A percentile compares a stretch with the other conserved stretches of the same genome.
phyloP scores from a whole-genome alignment of 352 stramenopile species.

The Phytopythium delawarense region DNA sequence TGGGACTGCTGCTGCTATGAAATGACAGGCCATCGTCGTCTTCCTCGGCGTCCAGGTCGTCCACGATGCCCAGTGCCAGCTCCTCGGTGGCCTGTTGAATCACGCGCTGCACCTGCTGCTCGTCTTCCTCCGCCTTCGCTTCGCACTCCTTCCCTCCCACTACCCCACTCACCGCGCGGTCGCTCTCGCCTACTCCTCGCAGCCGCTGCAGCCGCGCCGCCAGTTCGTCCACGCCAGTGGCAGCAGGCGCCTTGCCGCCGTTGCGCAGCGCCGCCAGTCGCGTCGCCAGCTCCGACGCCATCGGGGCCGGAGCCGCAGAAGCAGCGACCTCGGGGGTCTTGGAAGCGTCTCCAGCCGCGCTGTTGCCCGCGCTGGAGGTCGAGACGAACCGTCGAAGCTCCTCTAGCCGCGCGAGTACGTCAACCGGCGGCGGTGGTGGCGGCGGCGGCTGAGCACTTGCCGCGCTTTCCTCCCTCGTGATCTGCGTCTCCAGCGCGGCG shows the following conservation, averaged over 20 bases:
- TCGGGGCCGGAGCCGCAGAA: neutral
- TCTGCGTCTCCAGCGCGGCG: conserved; percentile 8
- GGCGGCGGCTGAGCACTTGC: neutral
- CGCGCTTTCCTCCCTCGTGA: neutral
- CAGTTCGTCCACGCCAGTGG: conserved; percentile 24
- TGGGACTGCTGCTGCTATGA: conserved; percentile 8
- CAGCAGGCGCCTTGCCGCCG: conserved; percentile 16
- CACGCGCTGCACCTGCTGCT: conserved; percentile 34
- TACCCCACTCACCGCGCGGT: neutral
- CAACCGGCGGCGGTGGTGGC: conserved; percentile 6
- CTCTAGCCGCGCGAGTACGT: conserved; percentile 35
- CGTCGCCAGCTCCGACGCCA: conserved; percentile 20
- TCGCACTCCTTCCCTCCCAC: neutral
- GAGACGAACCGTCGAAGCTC: conserved; percentile 37
- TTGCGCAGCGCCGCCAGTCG: conserved; percentile 52
- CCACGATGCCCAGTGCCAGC: conserved; percentile 41
- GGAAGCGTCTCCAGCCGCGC: neutral
- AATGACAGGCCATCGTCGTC: conserved; percentile 6
- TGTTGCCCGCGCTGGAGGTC: conserved; percentile 9
- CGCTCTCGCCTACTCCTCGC: conserved; percentile 10
- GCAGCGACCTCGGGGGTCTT: neutral
- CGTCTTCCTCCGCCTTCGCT: neutral
- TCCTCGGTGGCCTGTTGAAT: conserved; percentile 64
- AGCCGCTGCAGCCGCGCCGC: conserved; percentile 38
- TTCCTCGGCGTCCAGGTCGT: conserved; percentile 24